Percentiles rank a stretch among this genome's conserved stretches.
Conservation (phyloP, 2,329 filamentous ascomycete genomes). For the Tolypocladium sp. region DNA sequence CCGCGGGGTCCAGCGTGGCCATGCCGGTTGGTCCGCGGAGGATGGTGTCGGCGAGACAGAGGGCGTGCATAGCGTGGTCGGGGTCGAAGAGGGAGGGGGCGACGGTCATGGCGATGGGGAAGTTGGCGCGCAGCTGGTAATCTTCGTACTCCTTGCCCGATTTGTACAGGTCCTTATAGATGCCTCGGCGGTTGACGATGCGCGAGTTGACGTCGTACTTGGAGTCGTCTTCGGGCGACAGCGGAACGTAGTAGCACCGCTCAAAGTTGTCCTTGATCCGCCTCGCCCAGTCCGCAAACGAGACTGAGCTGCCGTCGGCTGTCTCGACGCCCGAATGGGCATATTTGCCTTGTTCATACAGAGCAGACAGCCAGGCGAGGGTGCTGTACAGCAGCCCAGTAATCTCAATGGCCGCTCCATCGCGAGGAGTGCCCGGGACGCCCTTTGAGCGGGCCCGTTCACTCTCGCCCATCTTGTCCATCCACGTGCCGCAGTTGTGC, state of each 20-base stretch:
- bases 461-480: conserved; percentile 99
- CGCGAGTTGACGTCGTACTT: conserved; percentile 71
- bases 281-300: conserved; percentile 69
- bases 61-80: conserved; percentile 66
- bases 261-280: conserved; percentile 84
- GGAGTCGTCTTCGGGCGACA: conserved; percentile 57
- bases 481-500: conserved; percentile 95
- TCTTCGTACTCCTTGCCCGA: conserved; percentile 96
- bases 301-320: conserved; percentile 49
- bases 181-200: conserved; percentile 82
- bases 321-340: conserved; percentile 64
- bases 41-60: conserved; percentile 69
- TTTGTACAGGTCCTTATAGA: conserved; percentile 95
- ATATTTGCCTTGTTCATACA: conserved; percentile 62
- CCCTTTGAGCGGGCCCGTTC: conserved; percentile 85
- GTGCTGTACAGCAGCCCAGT: conserved; percentile 88
- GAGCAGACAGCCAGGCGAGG: conserved; percentile 65
- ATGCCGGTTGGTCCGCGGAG: conserved; percentile 86
- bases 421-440: conserved; percentile 88
- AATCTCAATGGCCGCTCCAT: conserved; percentile 92
- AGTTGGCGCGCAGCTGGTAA: conserved; percentile 92
- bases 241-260: conserved; percentile 79
- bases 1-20: conserved; percentile 86
- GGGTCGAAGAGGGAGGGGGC: conserved; percentile 80
- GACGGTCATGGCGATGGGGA: conserved; percentile 90